phyloP scores from a whole-genome alignment of 208 protist species.

The Spongospora subterranea region DNA sequence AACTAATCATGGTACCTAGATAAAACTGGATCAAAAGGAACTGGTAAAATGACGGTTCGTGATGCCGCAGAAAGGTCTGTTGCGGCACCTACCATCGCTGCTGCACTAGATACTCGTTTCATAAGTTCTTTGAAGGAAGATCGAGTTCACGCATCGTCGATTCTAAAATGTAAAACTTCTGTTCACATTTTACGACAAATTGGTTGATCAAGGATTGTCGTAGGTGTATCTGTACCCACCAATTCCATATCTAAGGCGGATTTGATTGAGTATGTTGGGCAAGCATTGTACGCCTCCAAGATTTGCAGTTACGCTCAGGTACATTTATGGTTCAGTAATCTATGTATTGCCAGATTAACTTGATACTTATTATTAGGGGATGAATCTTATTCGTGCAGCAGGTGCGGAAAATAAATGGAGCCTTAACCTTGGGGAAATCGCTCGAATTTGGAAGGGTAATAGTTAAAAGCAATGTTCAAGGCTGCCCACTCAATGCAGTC shows the following conservation, averaged over 20 bases:
- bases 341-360: background rate
- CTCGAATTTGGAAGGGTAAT: constrained; percentile 81
- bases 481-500: background rate
- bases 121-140: constrained; percentile 87
- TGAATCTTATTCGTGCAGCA: constrained; percentile 73
- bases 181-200: background rate
- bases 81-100: constrained; percentile 65
- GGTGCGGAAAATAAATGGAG: constrained; percentile 73
- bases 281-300: constrained; percentile 82
- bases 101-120: constrained; percentile 66
- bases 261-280: constrained; percentile 52
- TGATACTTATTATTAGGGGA: constrained; percentile 24
- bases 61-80: constrained; percentile 73
- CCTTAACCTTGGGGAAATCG: constrained; percentile 79
- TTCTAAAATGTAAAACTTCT: constrained; percentile 54
- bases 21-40: constrained; percentile 94
- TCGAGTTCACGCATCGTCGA: constrained; percentile 76
- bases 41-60: constrained; percentile 92
- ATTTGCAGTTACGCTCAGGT: constrained; percentile 86
- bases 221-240: background rate
- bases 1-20: constrained; percentile 71
- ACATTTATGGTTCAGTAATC: constrained; percentile 59
- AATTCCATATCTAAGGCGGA: background rate
- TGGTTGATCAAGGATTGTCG: background rate
- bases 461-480: background rate